A percentile compares a stretch with the other conserved stretches of the same genome.
Conservation (phyloP, 2,329 filamentous ascomycete genomes). For the Fusarium solani-melongenae region DNA sequence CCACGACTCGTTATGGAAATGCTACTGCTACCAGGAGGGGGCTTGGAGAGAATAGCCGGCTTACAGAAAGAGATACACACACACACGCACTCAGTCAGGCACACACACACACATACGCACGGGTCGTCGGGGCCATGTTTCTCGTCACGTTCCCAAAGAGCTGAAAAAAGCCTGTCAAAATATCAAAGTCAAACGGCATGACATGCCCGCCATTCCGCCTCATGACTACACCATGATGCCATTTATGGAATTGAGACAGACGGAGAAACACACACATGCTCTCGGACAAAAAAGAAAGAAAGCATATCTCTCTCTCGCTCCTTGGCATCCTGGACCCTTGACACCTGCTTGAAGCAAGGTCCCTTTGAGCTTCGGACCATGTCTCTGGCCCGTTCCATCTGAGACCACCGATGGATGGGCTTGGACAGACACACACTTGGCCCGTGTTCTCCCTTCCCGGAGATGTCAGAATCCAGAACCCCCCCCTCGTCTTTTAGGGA, state of each 20-base stretch:
- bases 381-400: conserved; percentile 7
- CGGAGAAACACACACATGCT: background rate
- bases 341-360: background rate
- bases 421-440: background rate
- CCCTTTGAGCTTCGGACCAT: background rate
- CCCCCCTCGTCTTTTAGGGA: conserved; percentile 1
- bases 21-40: background rate
- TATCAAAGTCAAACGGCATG: conserved; percentile 4
- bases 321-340: conserved; percentile 11
- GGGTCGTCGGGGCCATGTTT: conserved; percentile 2
- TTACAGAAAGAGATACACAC: background rate
- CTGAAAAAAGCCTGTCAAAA: background rate
- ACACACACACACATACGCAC: background rate
- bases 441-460: background rate
- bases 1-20: conserved; percentile 13
- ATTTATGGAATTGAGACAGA: background rate
- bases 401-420: conserved; percentile 2
- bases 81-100: background rate
- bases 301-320: background rate
- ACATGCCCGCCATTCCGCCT: background rate
- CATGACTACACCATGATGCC: background rate
- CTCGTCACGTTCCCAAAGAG: conserved; percentile 1
- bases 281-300: background rate
- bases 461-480: background rate
- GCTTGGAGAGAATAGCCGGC: conserved; percentile 2